These are phyloP conservation scores for Yamadazyma kanchanaburiensis DNA, from an alignment of 1,139 yeast genomes.

Conservation along the genomic window DNA sequence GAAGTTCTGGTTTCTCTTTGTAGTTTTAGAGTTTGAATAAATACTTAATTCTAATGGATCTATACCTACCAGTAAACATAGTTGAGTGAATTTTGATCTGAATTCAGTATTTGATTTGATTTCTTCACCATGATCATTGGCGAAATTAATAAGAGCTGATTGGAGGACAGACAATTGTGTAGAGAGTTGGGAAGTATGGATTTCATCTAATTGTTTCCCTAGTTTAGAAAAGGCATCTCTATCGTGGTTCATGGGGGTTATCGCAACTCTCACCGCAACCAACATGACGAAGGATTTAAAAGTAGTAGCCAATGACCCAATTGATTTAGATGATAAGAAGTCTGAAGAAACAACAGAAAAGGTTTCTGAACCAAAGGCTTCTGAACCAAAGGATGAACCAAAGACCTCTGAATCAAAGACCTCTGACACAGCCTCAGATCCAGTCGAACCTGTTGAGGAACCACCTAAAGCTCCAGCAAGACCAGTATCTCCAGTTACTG, in stretches of 20 bases:
- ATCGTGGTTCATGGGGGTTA: slow-evolving; percentile 9
- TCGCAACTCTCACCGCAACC: slow-evolving; percentile 1
- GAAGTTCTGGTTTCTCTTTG: slow-evolving; percentile 44
- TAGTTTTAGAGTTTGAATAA: slow-evolving; percentile 17
- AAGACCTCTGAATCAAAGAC: slow-evolving; percentile 3
- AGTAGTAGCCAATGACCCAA: slow-evolving; percentile 35
- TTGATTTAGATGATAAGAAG: slow-evolving; percentile 17
- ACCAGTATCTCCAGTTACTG: slow-evolving; percentile 57
- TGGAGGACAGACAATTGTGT: slow-evolving; percentile 62
- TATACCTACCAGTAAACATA: slow-evolving; percentile 78
- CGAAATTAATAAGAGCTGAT: slow-evolving; percentile 58
- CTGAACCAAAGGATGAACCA: slow-evolving; percentile 1
- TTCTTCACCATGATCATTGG: slow-evolving; percentile 60
- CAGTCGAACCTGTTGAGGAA: slow-evolving; percentile 14
- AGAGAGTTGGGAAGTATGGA: slow-evolving; percentile 49
- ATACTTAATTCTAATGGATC: slow-evolving; percentile 64
- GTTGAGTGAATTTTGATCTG: slow-evolving; percentile 65
- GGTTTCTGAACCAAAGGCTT: slow-evolving; percentile 2
- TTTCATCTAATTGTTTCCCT: slow-evolving; percentile 26
- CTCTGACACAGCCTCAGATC: slow-evolving; percentile 2
- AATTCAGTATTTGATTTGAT: slow-evolving; percentile 63
- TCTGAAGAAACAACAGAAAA: slow-evolving; percentile 1
- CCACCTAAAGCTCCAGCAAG: slow-evolving; percentile 76
- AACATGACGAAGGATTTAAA: slow-evolving; percentile 21
- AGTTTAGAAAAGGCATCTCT: slow-evolving; percentile 27